Percentiles rank a stretch among this genome's conserved stretches.
Evolutionary conservation across 1,284 basidiomycete species (phyloP).

Genomic region (Blastosporella zonata): DNA sequence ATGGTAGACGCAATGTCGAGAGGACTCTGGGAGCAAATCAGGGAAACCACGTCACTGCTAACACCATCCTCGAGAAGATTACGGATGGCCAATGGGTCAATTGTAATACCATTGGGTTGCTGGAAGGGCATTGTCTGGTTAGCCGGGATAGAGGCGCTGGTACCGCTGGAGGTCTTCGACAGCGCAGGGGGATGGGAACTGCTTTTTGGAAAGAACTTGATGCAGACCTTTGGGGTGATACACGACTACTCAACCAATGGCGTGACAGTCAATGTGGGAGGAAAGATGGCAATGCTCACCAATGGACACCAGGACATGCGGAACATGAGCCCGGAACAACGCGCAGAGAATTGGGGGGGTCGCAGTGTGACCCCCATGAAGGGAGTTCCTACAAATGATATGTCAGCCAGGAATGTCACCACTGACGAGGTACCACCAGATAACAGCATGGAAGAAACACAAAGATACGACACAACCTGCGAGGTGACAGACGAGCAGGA

Average conservation of each 20-base stretch:
- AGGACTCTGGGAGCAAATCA: slow-evolving; percentile 17
- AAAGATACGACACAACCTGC: no score
- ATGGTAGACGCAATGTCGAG: slow-evolving; percentile 27
- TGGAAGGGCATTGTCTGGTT: slow-evolving; percentile 27
- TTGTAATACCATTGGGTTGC: slow-evolving; percentile 22
- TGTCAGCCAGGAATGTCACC: no score
- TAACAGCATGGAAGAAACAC: no score
- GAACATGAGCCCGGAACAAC: neutral
- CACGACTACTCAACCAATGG: slow-evolving; percentile 28
- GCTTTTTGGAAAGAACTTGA: slow-evolving; percentile 31
- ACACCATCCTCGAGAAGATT: slow-evolving; percentile 20
- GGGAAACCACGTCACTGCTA: slow-evolving; percentile 14
- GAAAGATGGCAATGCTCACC: neutral
- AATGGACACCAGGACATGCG: slow-evolving; percentile 1
- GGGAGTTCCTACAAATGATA: neutral
- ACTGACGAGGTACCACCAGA: no score
- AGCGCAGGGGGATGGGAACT: slow-evolving; percentile 30
- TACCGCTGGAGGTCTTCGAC: slow-evolving; percentile 31
- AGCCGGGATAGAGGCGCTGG: slow-evolving; percentile 13
- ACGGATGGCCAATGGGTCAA: slow-evolving; percentile 28
- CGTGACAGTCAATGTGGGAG: slow-evolving; percentile 2
- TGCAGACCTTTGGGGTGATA: slow-evolving; percentile 21
- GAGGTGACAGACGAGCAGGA: no score
- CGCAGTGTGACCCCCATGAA: neutral
- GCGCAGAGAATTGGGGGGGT: neutral